A percentile compares a stretch with the other conserved stretches of the same genome.
Conservation (phyloP, 2,329 filamentous ascomycete genomes). For the Cladosporium sp. region DNA sequence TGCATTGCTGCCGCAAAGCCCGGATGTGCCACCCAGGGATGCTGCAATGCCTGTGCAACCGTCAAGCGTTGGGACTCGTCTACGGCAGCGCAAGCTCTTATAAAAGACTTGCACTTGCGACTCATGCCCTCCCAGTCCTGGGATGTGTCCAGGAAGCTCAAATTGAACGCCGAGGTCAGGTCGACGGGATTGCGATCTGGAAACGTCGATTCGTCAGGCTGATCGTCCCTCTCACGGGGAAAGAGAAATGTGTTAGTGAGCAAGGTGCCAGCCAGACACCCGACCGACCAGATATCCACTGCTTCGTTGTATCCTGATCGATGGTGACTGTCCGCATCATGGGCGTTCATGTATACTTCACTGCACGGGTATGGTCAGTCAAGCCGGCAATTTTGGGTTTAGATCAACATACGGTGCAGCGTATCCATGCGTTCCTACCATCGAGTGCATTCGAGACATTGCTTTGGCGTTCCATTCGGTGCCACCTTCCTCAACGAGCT, state of each 20-base stretch:
- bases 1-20: slow-evolving; percentile 45
- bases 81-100: slow-evolving; percentile 47
- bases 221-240: slow-evolving; percentile 30
- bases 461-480: slow-evolving; percentile 7
- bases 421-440: slow-evolving; percentile 55
- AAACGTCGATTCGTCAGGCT: slow-evolving; percentile 20
- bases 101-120: slow-evolving; percentile 48
- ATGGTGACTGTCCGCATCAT: not conserved
- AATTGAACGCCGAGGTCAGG: slow-evolving; percentile 26
- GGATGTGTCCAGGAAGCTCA: slow-evolving; percentile 42
- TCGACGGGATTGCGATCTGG: slow-evolving; percentile 22
- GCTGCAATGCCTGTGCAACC: slow-evolving; percentile 49
- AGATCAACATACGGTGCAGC: slow-evolving; percentile 51
- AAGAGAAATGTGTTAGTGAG: slow-evolving; percentile 50
- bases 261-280: slow-evolving; percentile 50
- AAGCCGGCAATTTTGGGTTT: not conserved
- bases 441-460: slow-evolving; percentile 47
- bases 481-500: slow-evolving; percentile 17
- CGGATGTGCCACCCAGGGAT: slow-evolving; percentile 55
- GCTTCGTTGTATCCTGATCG: slow-evolving; percentile 51
- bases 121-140: slow-evolving; percentile 38
- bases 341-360: slow-evolving; percentile 29
- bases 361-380: slow-evolving; percentile 20
- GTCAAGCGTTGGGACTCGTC: slow-evolving; percentile 50
- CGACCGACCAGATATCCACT: slow-evolving; percentile 62